Evolutionary conservation across 2,329 filamentous ascomycete species (phyloP).

Genomic region (Mariannaea elegans): DNA sequence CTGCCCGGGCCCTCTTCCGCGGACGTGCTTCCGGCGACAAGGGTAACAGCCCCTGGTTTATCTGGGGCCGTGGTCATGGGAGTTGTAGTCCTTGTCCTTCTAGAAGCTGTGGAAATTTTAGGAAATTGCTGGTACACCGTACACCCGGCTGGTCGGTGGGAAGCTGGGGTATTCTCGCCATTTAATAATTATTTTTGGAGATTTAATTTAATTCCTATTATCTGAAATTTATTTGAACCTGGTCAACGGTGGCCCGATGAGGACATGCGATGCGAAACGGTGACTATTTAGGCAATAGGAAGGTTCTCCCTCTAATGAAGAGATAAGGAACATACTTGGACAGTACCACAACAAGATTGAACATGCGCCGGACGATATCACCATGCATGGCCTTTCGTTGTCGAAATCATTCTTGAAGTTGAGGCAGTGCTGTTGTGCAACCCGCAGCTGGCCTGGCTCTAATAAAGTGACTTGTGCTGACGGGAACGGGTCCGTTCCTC

Average conservation of each 20-base stretch:
- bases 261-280: constrained; percentile 24
- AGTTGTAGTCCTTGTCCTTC: constrained; percentile 35
- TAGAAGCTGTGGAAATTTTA: constrained; percentile 38
- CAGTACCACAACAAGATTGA: too few species aligned
- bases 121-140: constrained; percentile 28
- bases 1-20: constrained; percentile 18
- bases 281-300: constrained; percentile 17
- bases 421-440: too few species aligned
- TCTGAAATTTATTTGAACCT: constrained; percentile 13
- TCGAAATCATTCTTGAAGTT: too few species aligned
- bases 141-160: constrained; percentile 17
- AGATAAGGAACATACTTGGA: background rate
- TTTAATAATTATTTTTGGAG: constrained; percentile 23
- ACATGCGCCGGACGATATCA: too few species aligned
- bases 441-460: too few species aligned
- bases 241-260: constrained; percentile 28
- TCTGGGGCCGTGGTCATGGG: constrained; percentile 22
- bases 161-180: constrained; percentile 18
- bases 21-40: constrained; percentile 35
- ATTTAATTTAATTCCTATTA: constrained; percentile 24
- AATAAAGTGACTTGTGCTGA: background rate
- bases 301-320: background rate
- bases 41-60: constrained; percentile 27
- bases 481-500: background rate
- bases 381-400: too few species aligned